These are phyloP conservation scores for Peronospora farinosa DNA, from an alignment of 352 stramenopile genomes.

Conservation along the genomic window DNA sequence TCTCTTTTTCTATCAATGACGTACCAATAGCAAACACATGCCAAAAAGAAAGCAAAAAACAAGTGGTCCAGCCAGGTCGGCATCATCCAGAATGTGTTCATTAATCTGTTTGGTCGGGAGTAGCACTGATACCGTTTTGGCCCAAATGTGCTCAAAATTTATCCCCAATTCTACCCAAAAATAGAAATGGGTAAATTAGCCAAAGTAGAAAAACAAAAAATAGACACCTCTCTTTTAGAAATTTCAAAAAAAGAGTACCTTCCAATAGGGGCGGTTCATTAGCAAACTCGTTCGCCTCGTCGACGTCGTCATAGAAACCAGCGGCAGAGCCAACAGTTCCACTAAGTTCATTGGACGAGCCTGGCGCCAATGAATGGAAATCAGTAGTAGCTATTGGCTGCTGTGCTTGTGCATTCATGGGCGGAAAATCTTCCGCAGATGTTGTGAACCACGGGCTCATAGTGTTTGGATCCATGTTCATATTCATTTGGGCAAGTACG, in stretches of 20 bases:
- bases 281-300: slow-evolving; percentile 86
- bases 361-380: slow-evolving; percentile 22
- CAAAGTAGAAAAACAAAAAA: not conserved
- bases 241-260: slow-evolving; percentile 36
- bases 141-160: slow-evolving; percentile 95
- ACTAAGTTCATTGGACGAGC: slow-evolving; percentile 22
- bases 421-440: slow-evolving; percentile 38
- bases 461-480: slow-evolving; percentile 72
- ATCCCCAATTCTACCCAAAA: slow-evolving; percentile 89
- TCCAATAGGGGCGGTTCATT: slow-evolving; percentile 96
- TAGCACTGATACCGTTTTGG: slow-evolving; percentile 94
- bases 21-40: slow-evolving; percentile 89
- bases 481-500: slow-evolving; percentile 45
- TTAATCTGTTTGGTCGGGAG: slow-evolving; percentile 89
- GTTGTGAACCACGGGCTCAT: slow-evolving; percentile 68
- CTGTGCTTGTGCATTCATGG: slow-evolving; percentile 23
- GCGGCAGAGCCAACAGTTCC: slow-evolving; percentile 20
- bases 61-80: slow-evolving; percentile 92
- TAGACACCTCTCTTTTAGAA: slow-evolving; percentile 1
- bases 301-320: slow-evolving; percentile 26
- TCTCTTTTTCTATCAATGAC: not conserved
- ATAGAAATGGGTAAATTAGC: not conserved
- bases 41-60: slow-evolving; percentile 93
- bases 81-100: slow-evolving; percentile 86
- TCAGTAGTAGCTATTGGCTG: slow-evolving; percentile 17